A percentile compares a stretch with the other conserved stretches of the same genome.
phyloP scores from a whole-genome alignment of 108 stramenopile species.

The Cyclotella distinguenda region DNA sequence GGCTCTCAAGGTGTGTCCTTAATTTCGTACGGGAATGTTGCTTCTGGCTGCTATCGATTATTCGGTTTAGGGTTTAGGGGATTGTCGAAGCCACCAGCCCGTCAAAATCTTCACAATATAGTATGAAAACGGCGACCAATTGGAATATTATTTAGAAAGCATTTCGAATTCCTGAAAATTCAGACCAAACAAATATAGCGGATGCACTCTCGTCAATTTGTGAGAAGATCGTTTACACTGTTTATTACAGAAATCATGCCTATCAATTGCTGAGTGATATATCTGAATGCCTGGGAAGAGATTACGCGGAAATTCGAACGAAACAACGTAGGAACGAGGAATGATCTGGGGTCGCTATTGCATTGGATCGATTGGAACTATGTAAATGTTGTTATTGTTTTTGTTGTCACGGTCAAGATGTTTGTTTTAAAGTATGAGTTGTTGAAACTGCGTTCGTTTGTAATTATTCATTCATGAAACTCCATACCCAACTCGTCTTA shows the following conservation, averaged over 20 bases:
- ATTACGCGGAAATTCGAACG: conserved; percentile 20
- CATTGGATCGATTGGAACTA: conserved; percentile 31
- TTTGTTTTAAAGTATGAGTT: not conserved
- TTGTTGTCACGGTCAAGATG: not conserved
- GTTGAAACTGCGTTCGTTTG: not conserved
- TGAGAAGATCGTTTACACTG: not conserved
- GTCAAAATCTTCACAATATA: not conserved
- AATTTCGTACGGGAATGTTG: not conserved
- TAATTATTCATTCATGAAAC: no score
- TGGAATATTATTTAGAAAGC: not conserved
- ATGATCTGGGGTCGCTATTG: conserved; percentile 2
- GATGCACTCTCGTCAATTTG: not conserved
- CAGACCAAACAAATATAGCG: not conserved
- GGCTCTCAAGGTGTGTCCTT: not conserved
- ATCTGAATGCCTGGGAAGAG: conserved; percentile 9
- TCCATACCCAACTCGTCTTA: no score
- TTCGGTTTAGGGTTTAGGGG: not conserved
- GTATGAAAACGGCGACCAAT: not conserved
- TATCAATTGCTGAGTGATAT: conserved; percentile 7
- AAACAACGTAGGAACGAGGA: conserved; percentile 14
- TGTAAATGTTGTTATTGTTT: conserved; percentile 11
- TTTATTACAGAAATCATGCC: conserved; percentile 1
- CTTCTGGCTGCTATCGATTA: not conserved
- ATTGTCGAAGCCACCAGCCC: not conserved
- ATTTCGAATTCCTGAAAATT: not conserved